Base-by-base conservation (phyloP, 1,139 yeast genomes). In the Magnusiomyces suaveolens region DNA sequence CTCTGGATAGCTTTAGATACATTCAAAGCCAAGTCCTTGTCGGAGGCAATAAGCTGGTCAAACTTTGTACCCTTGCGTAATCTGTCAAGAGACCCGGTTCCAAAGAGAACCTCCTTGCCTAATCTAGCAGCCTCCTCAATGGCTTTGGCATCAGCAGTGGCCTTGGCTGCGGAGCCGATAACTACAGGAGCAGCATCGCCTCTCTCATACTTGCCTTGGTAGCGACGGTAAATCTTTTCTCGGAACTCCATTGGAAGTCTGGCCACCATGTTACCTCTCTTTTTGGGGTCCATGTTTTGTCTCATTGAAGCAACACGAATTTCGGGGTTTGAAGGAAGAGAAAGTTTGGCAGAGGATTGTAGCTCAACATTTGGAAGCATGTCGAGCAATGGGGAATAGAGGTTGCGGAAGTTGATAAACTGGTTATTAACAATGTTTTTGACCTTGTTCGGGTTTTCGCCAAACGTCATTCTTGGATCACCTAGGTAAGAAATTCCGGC, bases 371-470 rank as follows among this genome's bases (percentile, higher is more conserved):
- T 62, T 57, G 73, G 71, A 60, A 74, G 63, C 57, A 78, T 76
- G 56, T 76, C 79, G 57, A 81, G 69, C 55, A 84, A 72, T 1
- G 96, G 96, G 18, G 75, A 72, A 67, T 92, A 92, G 62, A 92
- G 78, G 57, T 72, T 72, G 56, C 82, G 78, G 71, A 92, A 92
- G 59, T 80, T 77, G 23, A 72, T 71, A 60, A 79, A 78, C 69
- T 94, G 97, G 66, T 86, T 85, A 26, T 72, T 69, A 4, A 92
- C 97, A 59, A 92, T 92, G 67, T 94, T 92, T 53, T 75, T 75
- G 33, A 90, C 86, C 69, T 92, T 92, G 64, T 84, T 77, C 10
- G 97, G 97, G 68, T 92, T 87, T 69, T 92, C 98, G 1, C 95
- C 95, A 48, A 89, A 75, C 47, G 78, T 74, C 81, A 89, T 85